phyloP scores from a whole-genome alignment of 345 rosid species.

The Sonneratia caseolaris region DNA sequence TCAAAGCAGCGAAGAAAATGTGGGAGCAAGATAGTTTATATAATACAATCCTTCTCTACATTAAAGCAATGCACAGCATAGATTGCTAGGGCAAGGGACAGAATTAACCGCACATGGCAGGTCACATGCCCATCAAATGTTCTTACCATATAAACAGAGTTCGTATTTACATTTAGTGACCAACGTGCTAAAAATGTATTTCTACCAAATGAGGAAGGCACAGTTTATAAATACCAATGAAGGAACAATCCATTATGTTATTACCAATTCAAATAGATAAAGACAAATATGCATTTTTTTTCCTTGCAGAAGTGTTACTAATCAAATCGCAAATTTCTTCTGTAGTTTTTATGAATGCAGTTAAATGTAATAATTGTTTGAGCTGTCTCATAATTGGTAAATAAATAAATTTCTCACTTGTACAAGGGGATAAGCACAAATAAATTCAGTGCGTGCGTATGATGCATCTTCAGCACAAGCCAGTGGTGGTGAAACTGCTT shows the following conservation, averaged over 20 bases:
- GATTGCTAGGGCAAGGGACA: neutral
- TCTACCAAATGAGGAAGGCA: neutral
- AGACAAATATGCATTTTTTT: neutral
- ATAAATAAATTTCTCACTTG: neutral
- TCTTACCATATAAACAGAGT: constrained; percentile 1
- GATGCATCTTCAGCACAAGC: neutral
- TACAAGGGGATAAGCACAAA: neutral
- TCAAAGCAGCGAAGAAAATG: neutral
- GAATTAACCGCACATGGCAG: neutral
- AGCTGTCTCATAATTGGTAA: neutral
- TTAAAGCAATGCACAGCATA: neutral
- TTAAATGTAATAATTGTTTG: neutral
- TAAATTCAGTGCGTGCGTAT: neutral
- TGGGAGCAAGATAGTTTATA: neutral
- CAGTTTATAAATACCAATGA: neutral
- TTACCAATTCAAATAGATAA: neutral
- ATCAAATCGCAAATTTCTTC: neutral
- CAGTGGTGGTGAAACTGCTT: neutral
- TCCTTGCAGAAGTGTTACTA: neutral
- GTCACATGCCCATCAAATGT: neutral
- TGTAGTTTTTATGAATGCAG: neutral
- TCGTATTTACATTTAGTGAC: neutral
- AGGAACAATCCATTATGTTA: neutral
- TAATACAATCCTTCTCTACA: neutral
- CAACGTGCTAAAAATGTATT: neutral